A percentile compares a stretch with the other conserved stretches of the same genome.
Evolutionary conservation across 2,329 filamentous ascomycete genomes (phyloP).

Genomic region (Ophiostoma tasmaniense): DNA sequence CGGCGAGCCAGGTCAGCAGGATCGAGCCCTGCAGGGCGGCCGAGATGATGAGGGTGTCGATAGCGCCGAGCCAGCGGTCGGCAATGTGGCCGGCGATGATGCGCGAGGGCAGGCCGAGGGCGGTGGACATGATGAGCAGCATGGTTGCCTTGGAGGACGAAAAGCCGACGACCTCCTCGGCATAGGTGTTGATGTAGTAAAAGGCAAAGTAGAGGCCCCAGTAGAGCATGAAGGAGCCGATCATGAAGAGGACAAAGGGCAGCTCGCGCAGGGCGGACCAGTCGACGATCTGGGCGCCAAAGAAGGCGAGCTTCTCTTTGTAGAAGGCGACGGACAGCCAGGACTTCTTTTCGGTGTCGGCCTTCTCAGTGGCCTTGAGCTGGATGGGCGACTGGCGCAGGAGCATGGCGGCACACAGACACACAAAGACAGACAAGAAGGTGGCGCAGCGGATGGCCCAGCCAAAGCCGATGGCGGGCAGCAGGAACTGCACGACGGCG

Average conservation of each 20-base stretch:
- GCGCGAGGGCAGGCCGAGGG: conserved; percentile 46
- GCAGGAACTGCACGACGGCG: conserved; percentile 45
- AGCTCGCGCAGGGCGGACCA: conserved; percentile 41
- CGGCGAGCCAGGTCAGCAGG: conserved; percentile 40
- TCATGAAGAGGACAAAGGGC: conserved; percentile 35
- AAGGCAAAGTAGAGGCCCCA: conserved; percentile 47
- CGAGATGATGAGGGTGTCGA: conserved; percentile 43
- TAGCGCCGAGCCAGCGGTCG: conserved; percentile 42
- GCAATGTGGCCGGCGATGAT: conserved; percentile 45
- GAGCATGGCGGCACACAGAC: conserved; percentile 33
- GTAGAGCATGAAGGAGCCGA: conserved; percentile 35
- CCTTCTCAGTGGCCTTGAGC: not conserved
- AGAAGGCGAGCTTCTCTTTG: not conserved
- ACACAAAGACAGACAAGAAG: conserved; percentile 47
- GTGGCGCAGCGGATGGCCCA: conserved; percentile 56
- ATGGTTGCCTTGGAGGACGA: conserved; percentile 42
- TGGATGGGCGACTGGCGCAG: conserved; percentile 27
- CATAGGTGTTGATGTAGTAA: conserved; percentile 34
- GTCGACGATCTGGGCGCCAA: conserved; percentile 40
- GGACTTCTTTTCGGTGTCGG: not conserved
- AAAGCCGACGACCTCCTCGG: conserved; percentile 34
- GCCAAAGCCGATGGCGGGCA: conserved; percentile 53
- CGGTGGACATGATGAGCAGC: conserved; percentile 50
- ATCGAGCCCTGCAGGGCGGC: conserved; percentile 34
- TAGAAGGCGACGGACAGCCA: not conserved